Base-by-base conservation (phyloP, 306 rosid genomes). In the Erythrophleum fordii region DNA sequence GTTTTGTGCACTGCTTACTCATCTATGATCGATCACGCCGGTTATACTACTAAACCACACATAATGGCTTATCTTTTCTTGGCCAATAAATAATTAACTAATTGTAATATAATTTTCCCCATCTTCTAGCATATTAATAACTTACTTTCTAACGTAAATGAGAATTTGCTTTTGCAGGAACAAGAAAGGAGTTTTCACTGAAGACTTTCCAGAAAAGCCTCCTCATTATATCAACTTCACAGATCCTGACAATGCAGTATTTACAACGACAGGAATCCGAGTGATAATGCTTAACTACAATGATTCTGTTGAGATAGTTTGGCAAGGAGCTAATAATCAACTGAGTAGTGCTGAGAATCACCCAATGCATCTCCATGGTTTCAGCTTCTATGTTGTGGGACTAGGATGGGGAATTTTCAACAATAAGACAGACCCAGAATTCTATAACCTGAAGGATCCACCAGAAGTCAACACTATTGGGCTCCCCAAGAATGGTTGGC, bases 311-410 rank as follows among this genome's bases (percentile, higher is more conserved):
- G 89, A 88, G 77, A 68, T 89, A 11, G 77, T 85, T 12, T 80
- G 71, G 81, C 89, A 89, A 71, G 92, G 88, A 22, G 86, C 87
- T 0, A 79, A 79, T 35, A 3, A 84, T 28, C 0, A 20, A 0
- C 0, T 34, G 8, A 65, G 3, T n/a, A 75, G 44, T 11, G 77
- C 89, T 4, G 88, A 84, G 88, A 87, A 78, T 79, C 92, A 89
- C 44, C 89, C 90, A 1, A 69, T 86, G 74, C 92, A 89, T 73
- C 81, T 86, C 17, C 92, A 89, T 65, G 90, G 90, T 11, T 86
- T 26, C 55, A 86, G 77, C 16, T 85, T 74, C 48, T 85, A 78
- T 44, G 75, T 85, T 55, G 77, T 82, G 2, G 88, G 88, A 60
- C 5, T 59, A 0, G 86, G 85, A 5, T 10, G 67, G 0, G 82